Evolutionary conservation across 2,329 filamentous ascomycete species (phyloP), one percentile per base, ranked within the genome.

Genomic region (Colletotrichum sp.): DNA sequence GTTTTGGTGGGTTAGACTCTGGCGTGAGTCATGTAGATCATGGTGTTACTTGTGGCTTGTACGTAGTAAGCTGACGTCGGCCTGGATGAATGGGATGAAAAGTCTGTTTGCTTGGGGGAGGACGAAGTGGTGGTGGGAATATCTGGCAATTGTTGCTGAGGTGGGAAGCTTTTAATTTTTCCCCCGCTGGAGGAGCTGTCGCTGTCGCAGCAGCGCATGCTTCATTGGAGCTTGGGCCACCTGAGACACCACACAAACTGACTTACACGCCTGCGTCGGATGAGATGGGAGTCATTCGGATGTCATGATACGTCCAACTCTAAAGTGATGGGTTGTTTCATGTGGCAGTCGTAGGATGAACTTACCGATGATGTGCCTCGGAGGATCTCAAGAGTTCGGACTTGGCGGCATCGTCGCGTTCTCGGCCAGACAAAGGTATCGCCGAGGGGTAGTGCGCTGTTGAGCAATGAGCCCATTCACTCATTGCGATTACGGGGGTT

Each of bases 171-270:
- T 68, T 49, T 18, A 44, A 44, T 44, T 55, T 67, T 55, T 12
- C 15, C 18, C 28, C 28, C 12, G 28, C 18, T 32, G n/a, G 59
- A 26, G 28, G 28, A 32, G 15, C 44, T 52, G n/a, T 52, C 44
- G 44, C 44, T 21, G 44, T 52, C 44, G 44, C 44, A 21, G 44
- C 18, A 24, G 12, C 18, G 30, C 15, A 16, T 44, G 32, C 69
- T 59, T 57, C 24, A 24, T 57, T 39, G 71, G 68, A 75, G 72
- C 72, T 75, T 75, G 72, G 72, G 59, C 72, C 72, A 71, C 68
- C 21, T 36, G 18, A 64, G 12, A 21, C 60, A 39, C 52, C 52
- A 57, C 66, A 32, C 7, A 52, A 21, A 57, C 36, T 30, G 30
- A 49, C 52, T 59, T 57, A 57, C 16, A 44, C 21, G 62, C 10